Base-by-base conservation (phyloP, 192 early-diverging fungal genomes). In the Coemansia brasiliensis region DNA sequence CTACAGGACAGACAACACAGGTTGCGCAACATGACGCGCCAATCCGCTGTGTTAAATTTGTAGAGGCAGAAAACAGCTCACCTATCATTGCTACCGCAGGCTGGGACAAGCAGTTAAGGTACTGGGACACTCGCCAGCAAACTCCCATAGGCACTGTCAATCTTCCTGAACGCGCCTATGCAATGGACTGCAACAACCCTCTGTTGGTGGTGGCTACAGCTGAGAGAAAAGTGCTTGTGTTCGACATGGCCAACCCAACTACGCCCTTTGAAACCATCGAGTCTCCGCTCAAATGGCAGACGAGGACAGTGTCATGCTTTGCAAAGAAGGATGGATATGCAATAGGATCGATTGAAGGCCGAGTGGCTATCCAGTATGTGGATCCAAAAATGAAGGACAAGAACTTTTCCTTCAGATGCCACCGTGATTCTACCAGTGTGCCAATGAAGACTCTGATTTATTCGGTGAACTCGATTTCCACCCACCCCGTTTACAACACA, bases 41-140 rank as follows among this genome's bases (percentile, higher is more conserved):
- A 39, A 93, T 98, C 69, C 83, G 84, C 60, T 86, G 86, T 63
- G 83, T 89, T 27, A 82, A 84, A 51, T 95, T 85, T 63, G 83
- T 95, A 3, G 90, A 96, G 66, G 52, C 82, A 63, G 63, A 67
- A 64, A 39, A 72, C 73, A 62, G 60, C 49, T 59, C 83, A 16
- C 79, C 82, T 26, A 85, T 95, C 39, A 39, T 94, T 21, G 91
- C 88, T 2, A 97, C 96, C 8, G 96, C 90, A 24, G 88, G 90
- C 51, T 98, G 94, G 94, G 96, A 98, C 75, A 97, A 97, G 72
- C 94, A 90, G 9, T 55, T 96, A 49, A 92, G 95, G 81, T 98
- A 95, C 70, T 98, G 96, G 96, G 95, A 98, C 73, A 66, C 90
- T 45, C 84, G 95, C 37, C 81, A 84, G 52, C 87, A 84, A 55